Conservation (phyloP, 2,329 filamentous ascomycete species). For the Xylariaceae sp. region DNA sequence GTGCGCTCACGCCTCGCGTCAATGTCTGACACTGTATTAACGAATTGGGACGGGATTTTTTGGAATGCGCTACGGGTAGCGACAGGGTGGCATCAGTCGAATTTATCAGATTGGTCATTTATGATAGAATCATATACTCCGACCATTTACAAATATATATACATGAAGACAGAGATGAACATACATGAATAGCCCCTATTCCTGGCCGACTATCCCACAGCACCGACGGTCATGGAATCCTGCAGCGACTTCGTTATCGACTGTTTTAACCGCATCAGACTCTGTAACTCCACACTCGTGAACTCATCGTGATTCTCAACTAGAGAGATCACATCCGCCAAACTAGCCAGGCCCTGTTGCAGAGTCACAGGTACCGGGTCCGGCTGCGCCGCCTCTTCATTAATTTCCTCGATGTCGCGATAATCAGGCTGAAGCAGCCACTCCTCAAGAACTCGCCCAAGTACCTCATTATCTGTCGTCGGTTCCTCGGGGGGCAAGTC, state of each 20-base stretch:
- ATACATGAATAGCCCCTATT: too few species aligned
- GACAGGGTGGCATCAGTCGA: too few species aligned
- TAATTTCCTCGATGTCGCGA: not conserved
- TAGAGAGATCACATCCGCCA: not conserved
- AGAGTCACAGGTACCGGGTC: not conserved
- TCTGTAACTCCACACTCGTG: not conserved
- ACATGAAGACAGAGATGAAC: too few species aligned
- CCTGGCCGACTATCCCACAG: not conserved
- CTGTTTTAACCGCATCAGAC: not conserved
- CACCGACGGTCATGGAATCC: not conserved
- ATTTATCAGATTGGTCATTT: too few species aligned
- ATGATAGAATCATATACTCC: too few species aligned
- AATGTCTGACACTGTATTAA: too few species aligned
- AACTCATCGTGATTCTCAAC: not conserved
- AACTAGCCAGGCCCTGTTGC: not conserved
- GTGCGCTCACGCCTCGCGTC: too few species aligned
- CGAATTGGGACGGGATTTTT: too few species aligned
- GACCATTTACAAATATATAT: too few species aligned
- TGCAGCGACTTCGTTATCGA: not conserved
- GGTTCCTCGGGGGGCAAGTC: not conserved
- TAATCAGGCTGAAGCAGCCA: not conserved
- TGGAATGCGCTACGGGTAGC: too few species aligned
- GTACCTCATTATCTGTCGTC: not conserved
- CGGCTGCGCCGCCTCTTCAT: not conserved
- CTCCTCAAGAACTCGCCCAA: not conserved